Evolutionary conservation across 306 rosid species (phyloP).

Genomic region (Cajanus cajan): DNA sequence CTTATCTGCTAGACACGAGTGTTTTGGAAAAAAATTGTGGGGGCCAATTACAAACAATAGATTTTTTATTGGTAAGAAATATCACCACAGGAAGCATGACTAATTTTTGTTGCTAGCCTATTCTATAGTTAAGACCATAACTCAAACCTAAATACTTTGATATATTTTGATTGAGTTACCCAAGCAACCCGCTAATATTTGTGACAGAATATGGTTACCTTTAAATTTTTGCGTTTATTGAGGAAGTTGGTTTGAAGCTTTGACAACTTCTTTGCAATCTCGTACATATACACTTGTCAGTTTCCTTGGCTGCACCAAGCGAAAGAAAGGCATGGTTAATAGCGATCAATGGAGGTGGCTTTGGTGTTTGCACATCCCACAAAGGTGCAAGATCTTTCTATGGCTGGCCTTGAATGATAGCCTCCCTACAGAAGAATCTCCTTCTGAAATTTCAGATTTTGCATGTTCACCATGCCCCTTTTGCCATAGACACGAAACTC

Average conservation of each 20-base stretch:
- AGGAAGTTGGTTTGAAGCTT: not conserved
- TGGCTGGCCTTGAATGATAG: constrained; percentile 11
- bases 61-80: too few species aligned
- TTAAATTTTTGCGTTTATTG: not conserved
- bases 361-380: constrained; percentile 17
- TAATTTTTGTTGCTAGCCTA: too few species aligned
- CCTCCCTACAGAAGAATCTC: not conserved
- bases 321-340: not conserved
- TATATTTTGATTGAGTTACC: too few species aligned
- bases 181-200: too few species aligned
- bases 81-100: too few species aligned
- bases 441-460: not conserved
- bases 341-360: constrained; percentile 6
- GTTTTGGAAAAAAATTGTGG: not conserved
- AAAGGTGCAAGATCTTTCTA: constrained; percentile 21
- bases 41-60: too few species aligned
- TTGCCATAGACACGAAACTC: constrained; percentile 19
- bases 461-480: not conserved
- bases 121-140: too few species aligned
- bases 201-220: too few species aligned
- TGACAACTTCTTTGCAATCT: not conserved
- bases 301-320: not conserved
- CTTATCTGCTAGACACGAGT: not conserved
- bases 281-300: not conserved
- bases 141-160: too few species aligned